Base-by-base conservation (phyloP, 306 rosid genomes). In the Trifolium dubium region DNA sequence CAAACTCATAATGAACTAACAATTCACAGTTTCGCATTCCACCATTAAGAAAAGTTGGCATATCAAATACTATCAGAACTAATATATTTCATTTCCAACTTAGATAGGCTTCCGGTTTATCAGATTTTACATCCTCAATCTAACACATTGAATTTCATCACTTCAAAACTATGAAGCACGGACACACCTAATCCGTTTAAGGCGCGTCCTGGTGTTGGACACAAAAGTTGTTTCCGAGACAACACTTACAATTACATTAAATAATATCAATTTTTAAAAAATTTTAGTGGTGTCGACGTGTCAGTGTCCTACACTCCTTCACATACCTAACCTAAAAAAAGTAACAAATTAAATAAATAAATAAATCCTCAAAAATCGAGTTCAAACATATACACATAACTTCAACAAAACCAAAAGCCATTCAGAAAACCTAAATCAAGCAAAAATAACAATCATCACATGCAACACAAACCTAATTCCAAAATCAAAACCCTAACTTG, bases 401-500 rank as follows among this genome's bases (percentile, higher is more conserved):
- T 4, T 34, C 13, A 49, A 19, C 62, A 64, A 31, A 75, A 64
- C 55, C n/a, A n/a, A n/a, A n/a, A n/a, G n/a, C n/a, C 1, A 44
- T 8, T 49, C 18, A 64, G 6, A 30, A 64, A 64, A 51, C 63
- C 40, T 7, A 74, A 77, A 84, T 49, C 62, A 13, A 37, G 7
- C 31, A 0, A 9, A 47, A 62, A 8, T 15, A 18, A 28, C n/a
- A 39, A 28, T 13, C 40, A 59, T 6, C 64, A 29, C 80, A 80
- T 46, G 86, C 87, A 78, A 28, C 61, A 77, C 41, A 68, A 74
- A 53, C 40, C 67, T 12, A 43, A 37, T 6, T 46, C 39, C 1
- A 49, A 35, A 37, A 58, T 10, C 62, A 8, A 76, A 77, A 31
- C 82, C 78, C 76, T 75, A 86, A 72, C 49, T 72, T 58, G 39